Conservation (phyloP, 2,329 filamentous ascomycete species). For the Penicillium italicum region DNA sequence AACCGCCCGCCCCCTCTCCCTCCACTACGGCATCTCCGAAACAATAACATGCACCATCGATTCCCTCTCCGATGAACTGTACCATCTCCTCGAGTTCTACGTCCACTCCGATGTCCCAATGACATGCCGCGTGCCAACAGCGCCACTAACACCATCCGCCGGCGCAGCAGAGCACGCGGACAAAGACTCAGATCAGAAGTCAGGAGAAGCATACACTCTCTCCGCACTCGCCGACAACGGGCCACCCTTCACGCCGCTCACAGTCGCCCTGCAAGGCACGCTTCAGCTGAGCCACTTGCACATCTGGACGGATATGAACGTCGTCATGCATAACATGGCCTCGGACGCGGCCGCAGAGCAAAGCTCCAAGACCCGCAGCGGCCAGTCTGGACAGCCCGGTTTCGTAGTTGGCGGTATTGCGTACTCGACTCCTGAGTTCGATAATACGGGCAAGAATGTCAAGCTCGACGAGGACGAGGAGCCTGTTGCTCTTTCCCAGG, state of each 20-base stretch:
- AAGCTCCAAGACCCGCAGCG: conserved; percentile 55
- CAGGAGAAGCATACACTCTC: conserved; percentile 51
- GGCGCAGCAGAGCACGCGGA: conserved; percentile 23
- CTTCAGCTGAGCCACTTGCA: conserved; percentile 87
- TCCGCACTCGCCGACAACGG: conserved; percentile 27
- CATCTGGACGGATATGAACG: conserved; percentile 83
- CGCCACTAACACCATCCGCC: conserved; percentile 52
- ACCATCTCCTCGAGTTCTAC: conserved; percentile 73
- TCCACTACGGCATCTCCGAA: conserved; percentile 70
- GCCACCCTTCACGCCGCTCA: conserved; percentile 63
- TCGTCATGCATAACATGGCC: conserved; percentile 65
- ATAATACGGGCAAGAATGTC: conserved; percentile 40
- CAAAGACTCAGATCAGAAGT: conserved; percentile 36
- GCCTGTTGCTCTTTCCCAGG: conserved; percentile 43
- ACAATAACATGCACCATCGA: conserved; percentile 59
- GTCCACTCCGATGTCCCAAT: conserved; percentile 94
- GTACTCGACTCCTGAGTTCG: conserved; percentile 74
- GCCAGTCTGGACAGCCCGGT: conserved; percentile 51
- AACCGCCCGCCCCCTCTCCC: conserved; percentile 74
- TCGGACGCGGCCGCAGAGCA: conserved; percentile 27
- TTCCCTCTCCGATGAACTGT: conserved; percentile 51
- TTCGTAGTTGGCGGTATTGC: conserved; percentile 84
- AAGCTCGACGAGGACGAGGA: conserved; percentile 35
- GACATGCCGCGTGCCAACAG: conserved; percentile 81
- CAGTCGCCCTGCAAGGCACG: conserved; percentile 84